These are phyloP conservation scores for Dendrobium nobile DNA, from an alignment of 106 monocot genomes.

Conservation along the genomic window DNA sequence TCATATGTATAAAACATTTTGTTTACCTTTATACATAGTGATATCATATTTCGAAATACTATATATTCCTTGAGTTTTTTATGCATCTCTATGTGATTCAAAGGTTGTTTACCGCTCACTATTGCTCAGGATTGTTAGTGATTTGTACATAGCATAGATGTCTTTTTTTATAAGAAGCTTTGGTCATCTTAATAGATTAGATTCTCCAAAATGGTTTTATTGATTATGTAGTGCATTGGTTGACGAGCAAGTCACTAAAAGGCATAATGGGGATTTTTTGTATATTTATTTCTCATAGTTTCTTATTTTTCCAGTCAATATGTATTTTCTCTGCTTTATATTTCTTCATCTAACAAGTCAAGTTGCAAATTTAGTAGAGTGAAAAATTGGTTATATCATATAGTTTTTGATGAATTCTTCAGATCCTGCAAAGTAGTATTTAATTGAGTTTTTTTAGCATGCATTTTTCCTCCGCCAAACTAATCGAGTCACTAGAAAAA, in stretches of 20 bases:
- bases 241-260: background rate
- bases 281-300: background rate
- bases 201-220: background rate
- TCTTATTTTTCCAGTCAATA: background rate
- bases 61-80: background rate
- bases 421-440: background rate
- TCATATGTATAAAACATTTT: background rate
- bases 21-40: background rate
- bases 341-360: background rate
- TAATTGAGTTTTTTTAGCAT: background rate
- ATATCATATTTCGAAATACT: background rate
- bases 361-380: too few species aligned
- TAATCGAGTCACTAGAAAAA: background rate
- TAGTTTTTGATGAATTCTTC: conserved; percentile 1
- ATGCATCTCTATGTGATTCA: background rate
- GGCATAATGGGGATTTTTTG: background rate
- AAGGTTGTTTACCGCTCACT: background rate
- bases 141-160: background rate
- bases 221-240: background rate
- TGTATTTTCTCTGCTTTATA: background rate
- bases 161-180: background rate
- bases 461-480: background rate
- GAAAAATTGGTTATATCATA: background rate
- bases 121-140: background rate
- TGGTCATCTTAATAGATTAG: background rate